phyloP scores from a whole-genome alignment of 306 rosid genomes.

The Quercus aquifolioides region DNA sequence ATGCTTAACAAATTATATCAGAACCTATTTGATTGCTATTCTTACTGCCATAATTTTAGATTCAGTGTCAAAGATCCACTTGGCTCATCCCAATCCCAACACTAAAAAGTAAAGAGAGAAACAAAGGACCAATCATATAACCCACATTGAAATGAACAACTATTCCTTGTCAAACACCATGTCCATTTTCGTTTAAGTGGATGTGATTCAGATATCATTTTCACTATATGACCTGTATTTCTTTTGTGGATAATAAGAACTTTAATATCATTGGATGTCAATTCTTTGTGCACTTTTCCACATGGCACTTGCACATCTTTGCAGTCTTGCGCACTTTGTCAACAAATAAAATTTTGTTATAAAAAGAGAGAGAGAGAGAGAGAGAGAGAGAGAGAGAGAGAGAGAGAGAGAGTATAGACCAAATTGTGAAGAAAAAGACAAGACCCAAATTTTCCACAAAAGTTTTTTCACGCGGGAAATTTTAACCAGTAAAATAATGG shows the following conservation, averaged over 20 bases:
- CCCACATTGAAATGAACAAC: neutral
- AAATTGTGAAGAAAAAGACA: neutral
- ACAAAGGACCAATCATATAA: neutral
- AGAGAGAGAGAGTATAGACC: neutral
- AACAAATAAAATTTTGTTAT: neutral
- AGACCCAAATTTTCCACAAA: neutral
- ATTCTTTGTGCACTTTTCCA: neutral
- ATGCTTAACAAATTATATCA: too few species aligned
- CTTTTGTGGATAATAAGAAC: slow-evolving; percentile 12
- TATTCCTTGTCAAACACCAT: neutral
- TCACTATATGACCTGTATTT: neutral
- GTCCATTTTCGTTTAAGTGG: neutral
- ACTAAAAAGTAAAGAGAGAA: neutral
- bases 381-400: too few species aligned
- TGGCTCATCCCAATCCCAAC: too few species aligned
- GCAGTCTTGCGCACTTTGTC: neutral
- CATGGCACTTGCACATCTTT: neutral
- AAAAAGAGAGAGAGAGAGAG: neutral
- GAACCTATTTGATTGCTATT: too few species aligned
- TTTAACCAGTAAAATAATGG: too few species aligned
- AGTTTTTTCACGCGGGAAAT: neutral
- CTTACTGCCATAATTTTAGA: too few species aligned
- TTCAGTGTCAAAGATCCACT: too few species aligned
- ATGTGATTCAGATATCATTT: neutral
- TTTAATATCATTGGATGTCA: neutral